Conservation (phyloP, 2,329 filamentous ascomycete genomes). For the Onygena corvina region DNA sequence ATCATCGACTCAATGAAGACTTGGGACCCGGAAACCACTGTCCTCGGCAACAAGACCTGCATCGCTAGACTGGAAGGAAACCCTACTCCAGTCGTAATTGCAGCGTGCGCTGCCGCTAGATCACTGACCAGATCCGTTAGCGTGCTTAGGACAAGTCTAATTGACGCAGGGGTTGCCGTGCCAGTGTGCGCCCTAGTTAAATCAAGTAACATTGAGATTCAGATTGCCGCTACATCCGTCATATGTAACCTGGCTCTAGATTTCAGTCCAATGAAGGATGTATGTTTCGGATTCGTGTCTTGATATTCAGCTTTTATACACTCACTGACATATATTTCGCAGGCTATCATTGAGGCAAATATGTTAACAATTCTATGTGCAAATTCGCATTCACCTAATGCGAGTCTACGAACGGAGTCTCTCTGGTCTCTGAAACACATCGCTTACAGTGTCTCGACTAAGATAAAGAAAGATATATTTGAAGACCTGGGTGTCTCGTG, state of each 20-base stretch:
- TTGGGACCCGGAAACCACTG: conserved; percentile 25
- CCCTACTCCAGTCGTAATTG: conserved; percentile 63
- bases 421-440: conserved; percentile 92
- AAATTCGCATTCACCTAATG: conserved; percentile 69
- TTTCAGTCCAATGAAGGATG: conserved; percentile 82
- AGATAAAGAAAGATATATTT: conserved; percentile 64
- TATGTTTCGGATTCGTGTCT: conserved; percentile 39
- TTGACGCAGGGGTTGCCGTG: conserved; percentile 69
- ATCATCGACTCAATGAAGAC: conserved; percentile 71
- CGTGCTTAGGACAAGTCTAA: conserved; percentile 70
- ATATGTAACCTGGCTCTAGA: conserved; percentile 78
- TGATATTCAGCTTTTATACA: neutral
- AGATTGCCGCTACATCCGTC: conserved; percentile 72
- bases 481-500: conserved; percentile 66
- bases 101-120: conserved; percentile 69
- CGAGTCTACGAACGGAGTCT: conserved; percentile 69
- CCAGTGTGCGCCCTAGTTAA: conserved; percentile 65
- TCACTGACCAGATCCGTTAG: conserved; percentile 76
- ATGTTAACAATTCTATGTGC: conserved; percentile 67
- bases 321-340: conserved; percentile 13
- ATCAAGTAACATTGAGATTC: conserved; percentile 64
- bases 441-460: conserved; percentile 57
- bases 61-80: conserved; percentile 54
- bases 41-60: conserved; percentile 19
- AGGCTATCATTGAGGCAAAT: conserved; percentile 62